Evolutionary conservation across 1,139 yeast species (phyloP), one percentile per base, ranked within the genome.

Genomic region (Scheffersomyces cryptocercus): DNA sequence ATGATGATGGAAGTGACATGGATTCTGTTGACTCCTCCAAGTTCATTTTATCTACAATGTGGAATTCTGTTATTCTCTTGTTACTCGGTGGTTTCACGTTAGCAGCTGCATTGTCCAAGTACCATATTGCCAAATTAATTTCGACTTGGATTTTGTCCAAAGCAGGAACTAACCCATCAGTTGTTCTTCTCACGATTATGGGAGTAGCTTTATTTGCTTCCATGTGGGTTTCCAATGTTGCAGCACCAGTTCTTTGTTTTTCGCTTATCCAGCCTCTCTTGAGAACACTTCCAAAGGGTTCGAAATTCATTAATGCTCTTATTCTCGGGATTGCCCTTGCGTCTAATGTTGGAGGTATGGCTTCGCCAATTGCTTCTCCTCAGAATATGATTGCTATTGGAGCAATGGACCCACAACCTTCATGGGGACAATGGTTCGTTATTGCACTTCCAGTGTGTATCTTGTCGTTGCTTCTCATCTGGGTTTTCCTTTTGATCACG

Each of bases 191-290:
- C 31, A 79, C 87, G 30, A 77, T 84, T 43, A 84, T 84, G 89
- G 67, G 76, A 36, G 86, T 85, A 32, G 82, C 88, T 0, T 67
- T 84, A 44, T 84, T 84, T 64, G 72, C 85, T 12, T 82, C 88
- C 1, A 84, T 84, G 88, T 84, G 89, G 88, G 84, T 85, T 31
- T 83, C 88, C 2, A 85, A 85, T 55, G 90, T 85, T 41, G 91
- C 91, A 0, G 84, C 89, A 0, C 91, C 91, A 3, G 89, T 84
- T 4, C 68, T 85, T 42, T 84, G 89, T 53, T 84, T 82, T 58
- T 81, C 88, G 1, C 70, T 85, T 49, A 76, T 84, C 44, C 81
- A 79, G 53, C 88, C 89, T 10, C 67, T 85, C 24, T 67, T 84
- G 43, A 75, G 87, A 54, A 79, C 85, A 1, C 65, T 84, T 37